Conservation (phyloP, 129 eudicot species). For the Tagetes erecta region DNA sequence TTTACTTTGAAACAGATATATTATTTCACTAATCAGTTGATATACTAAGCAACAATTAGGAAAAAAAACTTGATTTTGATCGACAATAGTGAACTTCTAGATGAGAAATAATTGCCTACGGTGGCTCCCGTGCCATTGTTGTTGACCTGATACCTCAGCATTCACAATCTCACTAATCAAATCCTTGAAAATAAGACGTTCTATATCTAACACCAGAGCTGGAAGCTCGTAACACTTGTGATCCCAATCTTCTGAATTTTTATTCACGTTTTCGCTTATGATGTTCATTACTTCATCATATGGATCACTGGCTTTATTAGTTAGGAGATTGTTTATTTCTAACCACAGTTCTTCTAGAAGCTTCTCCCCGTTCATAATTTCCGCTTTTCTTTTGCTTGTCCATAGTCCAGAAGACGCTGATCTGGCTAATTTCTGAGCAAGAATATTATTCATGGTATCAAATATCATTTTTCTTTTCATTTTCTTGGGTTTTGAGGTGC, state of each 20-base stretch:
- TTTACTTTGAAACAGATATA: conserved; percentile 14
- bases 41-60: conserved; percentile 4
- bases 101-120: conserved; percentile 50
- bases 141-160: conserved; percentile 37
- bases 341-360: conserved; percentile 55
- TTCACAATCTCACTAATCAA: conserved; percentile 66
- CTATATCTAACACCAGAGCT: conserved; percentile 77
- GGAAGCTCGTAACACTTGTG: conserved; percentile 49
- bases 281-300: conserved; percentile 51
- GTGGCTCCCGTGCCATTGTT: conserved; percentile 31
- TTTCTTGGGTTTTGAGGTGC: conserved; percentile 45
- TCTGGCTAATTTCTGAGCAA: conserved; percentile 42
- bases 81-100: conserved; percentile 25
- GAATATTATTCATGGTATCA: conserved; percentile 68
- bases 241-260: conserved; percentile 57
- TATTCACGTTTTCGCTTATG: conserved; percentile 53
- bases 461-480: conserved; percentile 59
- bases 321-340: conserved; percentile 51
- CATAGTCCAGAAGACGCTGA: conserved; percentile 37
- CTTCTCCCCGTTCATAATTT: conserved; percentile 37
- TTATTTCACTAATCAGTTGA: conserved; percentile 10
- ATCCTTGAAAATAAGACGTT: conserved; percentile 84
- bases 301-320: conserved; percentile 29
- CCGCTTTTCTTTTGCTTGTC: conserved; percentile 29
- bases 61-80: not conserved